Evolutionary conservation across 2,329 filamentous ascomycete species (phyloP).

Genomic region (Cytospora paraplurivora): DNA sequence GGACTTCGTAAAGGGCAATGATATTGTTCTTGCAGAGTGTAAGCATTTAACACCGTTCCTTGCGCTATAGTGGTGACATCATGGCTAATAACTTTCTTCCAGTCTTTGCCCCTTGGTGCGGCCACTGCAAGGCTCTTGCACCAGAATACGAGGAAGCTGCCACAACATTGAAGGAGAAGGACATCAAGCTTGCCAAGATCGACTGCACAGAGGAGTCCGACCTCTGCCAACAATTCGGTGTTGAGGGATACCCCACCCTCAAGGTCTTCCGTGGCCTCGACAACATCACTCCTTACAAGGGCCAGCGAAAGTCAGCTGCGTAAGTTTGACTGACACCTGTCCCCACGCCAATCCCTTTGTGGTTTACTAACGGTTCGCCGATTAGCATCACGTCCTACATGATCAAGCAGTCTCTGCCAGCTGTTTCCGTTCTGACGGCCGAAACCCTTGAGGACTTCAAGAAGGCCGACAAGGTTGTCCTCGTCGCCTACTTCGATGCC

Average conservation of each 20-base stretch:
- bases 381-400: constrained; percentile 77
- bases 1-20: constrained; percentile 80
- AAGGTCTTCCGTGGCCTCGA: constrained; percentile 97
- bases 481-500: constrained; percentile 83
- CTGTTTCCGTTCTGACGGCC: constrained; percentile 80
- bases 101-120: constrained; percentile 97
- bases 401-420: constrained; percentile 95
- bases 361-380: constrained; percentile 8
- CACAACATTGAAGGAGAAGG: constrained; percentile 82
- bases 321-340: constrained; percentile 43
- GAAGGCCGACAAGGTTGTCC: constrained; percentile 93
- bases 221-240: constrained; percentile 85
- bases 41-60: constrained; percentile 42
- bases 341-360: neutral
- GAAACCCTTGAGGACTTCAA: constrained; percentile 94
- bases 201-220: constrained; percentile 95
- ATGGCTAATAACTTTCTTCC: constrained; percentile 11
- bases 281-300: constrained; percentile 78
- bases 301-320: constrained; percentile 83
- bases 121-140: constrained; percentile 97
- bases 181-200: constrained; percentile 81
- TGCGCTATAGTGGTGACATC: neutral
- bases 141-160: constrained; percentile 89
- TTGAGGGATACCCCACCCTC: constrained; percentile 97
- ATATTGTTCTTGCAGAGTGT: constrained; percentile 94